Evolutionary conservation across 164 flowering plant species (phyloP), one percentile per base, ranked within the genome.

Genomic region (Santalum album): DNA sequence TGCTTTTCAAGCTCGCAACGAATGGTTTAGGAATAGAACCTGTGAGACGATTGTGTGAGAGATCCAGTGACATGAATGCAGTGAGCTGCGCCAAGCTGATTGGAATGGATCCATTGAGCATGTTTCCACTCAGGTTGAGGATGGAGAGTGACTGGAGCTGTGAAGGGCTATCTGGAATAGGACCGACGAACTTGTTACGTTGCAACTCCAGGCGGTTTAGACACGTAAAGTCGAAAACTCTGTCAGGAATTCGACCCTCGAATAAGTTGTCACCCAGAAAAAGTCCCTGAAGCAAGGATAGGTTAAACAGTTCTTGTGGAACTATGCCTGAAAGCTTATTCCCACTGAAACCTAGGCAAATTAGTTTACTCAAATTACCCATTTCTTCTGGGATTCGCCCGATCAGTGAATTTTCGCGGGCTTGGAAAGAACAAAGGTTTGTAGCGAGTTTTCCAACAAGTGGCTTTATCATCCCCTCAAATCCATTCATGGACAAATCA

Each of bases 101-200:
- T 11, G 92, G 88, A 27, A 87, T 75, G n/a, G 78, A 57, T 20
- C 85, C 92, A 32, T 72, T 69, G n/a, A 90, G 69, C 71, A 38
- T 62, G 74, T 90, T 90, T 29, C 77, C 71, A 34, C 72, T 63
- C 51, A 90, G 78, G 51, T 81, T 72, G 67, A 90, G 67, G 57
- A 21, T 23, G 1, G 87, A 60, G 50, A 90, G 87, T 59, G 56
- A 55, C 59, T 71, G 68, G 11, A 87, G 86, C 20, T 74, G 74
- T 7, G 87, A 78, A 45, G 86, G 14, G 16, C 50, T 56, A 40
- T 54, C 57, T 21, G 94, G 84, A 67, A 90, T 77, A 3, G 70
- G 66, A 54, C 96, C 97, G 2, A 54, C 58, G 22, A 90, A 56
- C 48, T 49, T 69, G 70, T 90, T 90, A 48, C 56, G 25, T 45